phyloP scores from a whole-genome alignment of 2,329 filamentous ascomycete genomes.

The Fusarium pseudonygamai region DNA sequence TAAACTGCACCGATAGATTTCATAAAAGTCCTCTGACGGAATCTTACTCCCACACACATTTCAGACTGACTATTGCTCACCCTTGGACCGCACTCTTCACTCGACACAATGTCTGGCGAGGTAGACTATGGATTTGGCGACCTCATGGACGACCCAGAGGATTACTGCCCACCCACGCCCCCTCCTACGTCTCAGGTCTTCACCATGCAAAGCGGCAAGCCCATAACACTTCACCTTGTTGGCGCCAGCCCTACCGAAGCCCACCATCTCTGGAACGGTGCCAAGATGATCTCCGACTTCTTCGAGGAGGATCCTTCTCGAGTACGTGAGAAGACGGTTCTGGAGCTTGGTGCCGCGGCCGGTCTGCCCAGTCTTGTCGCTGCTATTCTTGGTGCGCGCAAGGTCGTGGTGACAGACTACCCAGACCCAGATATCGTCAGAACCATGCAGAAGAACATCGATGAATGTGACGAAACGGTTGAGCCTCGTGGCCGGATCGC shows the following conservation, averaged over 20 bases:
- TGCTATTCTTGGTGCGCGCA: constrained; percentile 74
- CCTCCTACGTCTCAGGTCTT: constrained; percentile 78
- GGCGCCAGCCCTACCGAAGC: constrained; percentile 91
- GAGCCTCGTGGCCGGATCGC: constrained; percentile 45
- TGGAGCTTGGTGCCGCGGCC: constrained; percentile 90
- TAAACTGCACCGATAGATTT: neutral
- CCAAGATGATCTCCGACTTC: constrained; percentile 79
- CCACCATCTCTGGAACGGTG: constrained; percentile 91
- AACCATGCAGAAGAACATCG: constrained; percentile 81
- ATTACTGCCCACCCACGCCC: constrained; percentile 81
- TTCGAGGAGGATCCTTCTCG: constrained; percentile 75
- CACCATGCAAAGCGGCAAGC: constrained; percentile 71
- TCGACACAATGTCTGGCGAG: constrained; percentile 46
- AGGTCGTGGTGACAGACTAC: constrained; percentile 86
- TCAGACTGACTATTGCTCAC: neutral
- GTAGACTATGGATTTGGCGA: constrained; percentile 53
- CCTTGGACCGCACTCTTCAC: neutral
- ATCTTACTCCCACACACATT: constrained; percentile 6
- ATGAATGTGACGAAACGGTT: constrained; percentile 57
- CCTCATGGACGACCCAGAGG: constrained; percentile 83
- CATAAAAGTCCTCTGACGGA: neutral
- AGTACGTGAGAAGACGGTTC: constrained; percentile 74
- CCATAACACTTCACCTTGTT: constrained; percentile 79
- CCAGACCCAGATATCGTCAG: constrained; percentile 84
- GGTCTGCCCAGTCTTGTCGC: constrained; percentile 85